A percentile compares a stretch with the other conserved stretches of the same genome.
These are phyloP conservation scores for Monosporascus cannonballus DNA, from an alignment of 2,329 filamentous ascomycete genomes.

Conservation along the genomic window DNA sequence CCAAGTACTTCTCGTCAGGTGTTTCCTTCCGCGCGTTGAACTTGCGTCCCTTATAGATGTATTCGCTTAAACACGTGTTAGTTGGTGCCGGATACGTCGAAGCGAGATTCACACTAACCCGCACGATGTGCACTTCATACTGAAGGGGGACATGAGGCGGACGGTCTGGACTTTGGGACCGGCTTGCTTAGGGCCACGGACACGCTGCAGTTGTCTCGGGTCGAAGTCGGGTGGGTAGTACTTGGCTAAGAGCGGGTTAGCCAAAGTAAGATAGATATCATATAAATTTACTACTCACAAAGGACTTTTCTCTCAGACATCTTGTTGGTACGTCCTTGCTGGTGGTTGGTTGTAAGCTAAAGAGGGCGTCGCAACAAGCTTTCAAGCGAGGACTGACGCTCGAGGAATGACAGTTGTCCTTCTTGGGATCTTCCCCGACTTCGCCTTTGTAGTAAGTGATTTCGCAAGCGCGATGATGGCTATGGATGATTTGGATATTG, in stretches of 20 bases:
- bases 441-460: no score
- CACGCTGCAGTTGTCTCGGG: slow-evolving; percentile 69
- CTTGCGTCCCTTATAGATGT: slow-evolving; percentile 87
- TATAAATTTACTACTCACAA: neutral
- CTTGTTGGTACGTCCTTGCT: neutral
- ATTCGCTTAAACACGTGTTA: slow-evolving; percentile 46
- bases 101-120: slow-evolving; percentile 19
- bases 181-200: slow-evolving; percentile 61
- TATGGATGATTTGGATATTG: no score
- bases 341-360: neutral
- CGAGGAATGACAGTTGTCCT: no score
- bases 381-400: neutral
- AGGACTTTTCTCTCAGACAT: neutral
- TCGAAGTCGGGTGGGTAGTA: slow-evolving; percentile 81
- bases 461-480: no score
- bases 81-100: slow-evolving; percentile 38
- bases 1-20: slow-evolving; percentile 79
- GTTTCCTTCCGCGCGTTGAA: slow-evolving; percentile 96
- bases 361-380: neutral
- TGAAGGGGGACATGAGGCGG: slow-evolving; percentile 84
- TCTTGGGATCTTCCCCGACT: no score
- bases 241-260: slow-evolving; percentile 27
- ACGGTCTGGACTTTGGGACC: slow-evolving; percentile 82
- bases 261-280: neutral
- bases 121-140: slow-evolving; percentile 38